Evolutionary conservation across 306 rosid genomes (phyloP).

Genomic region (Cucumis hystrix): DNA sequence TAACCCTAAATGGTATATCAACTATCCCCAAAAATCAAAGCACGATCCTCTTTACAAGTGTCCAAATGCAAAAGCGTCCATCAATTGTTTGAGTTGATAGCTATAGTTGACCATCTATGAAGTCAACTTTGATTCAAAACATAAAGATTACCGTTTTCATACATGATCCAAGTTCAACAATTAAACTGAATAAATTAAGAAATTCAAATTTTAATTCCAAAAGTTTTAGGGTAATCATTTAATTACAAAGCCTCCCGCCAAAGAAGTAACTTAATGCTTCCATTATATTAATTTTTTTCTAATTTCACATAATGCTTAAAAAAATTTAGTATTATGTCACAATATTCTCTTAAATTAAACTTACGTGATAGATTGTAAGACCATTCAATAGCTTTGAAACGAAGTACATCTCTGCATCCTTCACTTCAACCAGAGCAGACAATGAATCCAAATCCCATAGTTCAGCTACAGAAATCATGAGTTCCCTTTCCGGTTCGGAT

Average conservation of each 20-base stretch:
- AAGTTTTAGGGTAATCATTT: not conserved
- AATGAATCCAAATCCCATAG: constrained; percentile 49
- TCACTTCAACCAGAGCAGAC: constrained; percentile 18
- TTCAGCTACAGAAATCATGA: constrained; percentile 31
- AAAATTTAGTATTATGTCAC: not conserved
- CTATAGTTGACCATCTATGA: not conserved
- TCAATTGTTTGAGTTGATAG: not conserved
- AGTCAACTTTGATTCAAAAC: not conserved
- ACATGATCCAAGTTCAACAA: not conserved
- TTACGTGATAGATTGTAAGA: constrained; percentile 57
- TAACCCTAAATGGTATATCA: not conserved
- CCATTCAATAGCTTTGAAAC: constrained; percentile 61
- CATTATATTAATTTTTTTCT: not conserved
- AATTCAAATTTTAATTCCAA: not conserved
- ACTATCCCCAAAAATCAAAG: not conserved
- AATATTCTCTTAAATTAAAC: constrained; percentile 13
- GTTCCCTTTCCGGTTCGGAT: constrained; percentile 28
- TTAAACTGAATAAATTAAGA: not conserved
- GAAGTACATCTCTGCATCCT: constrained; percentile 39
- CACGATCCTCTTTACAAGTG: not conserved
- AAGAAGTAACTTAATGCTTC: not conserved
- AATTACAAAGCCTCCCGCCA: not conserved
- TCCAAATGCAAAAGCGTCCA: not conserved
- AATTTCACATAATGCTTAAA: not conserved
- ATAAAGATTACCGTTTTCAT: not conserved